Evolutionary conservation across 1,284 basidiomycete species (phyloP), one percentile per base, ranked within the genome.

Genomic region (Puccinia coronata): DNA sequence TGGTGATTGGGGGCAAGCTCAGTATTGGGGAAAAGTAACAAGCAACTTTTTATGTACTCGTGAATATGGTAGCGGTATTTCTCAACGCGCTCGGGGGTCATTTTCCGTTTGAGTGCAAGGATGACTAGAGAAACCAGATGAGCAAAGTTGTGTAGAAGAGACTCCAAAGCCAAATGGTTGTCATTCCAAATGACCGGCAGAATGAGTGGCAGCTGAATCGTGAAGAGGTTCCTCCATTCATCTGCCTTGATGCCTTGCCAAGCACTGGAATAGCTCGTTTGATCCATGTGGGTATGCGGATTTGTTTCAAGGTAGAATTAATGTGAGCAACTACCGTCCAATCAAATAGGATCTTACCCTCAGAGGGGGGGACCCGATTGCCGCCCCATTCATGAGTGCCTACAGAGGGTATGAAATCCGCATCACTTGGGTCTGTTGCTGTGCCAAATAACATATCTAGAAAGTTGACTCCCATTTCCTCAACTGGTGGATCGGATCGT

Each of bases 211-310:
- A 80, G 70, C 41, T 73, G 70, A 25, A 84, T 80, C 9, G 78
- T 81, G 6, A 61, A 49, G 5, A 82, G 16, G 4, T 72, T 72
- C 11, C 80, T 63, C 78, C 83, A 84, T 61, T 84, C 82, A 28
- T 83, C 75, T 3, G 83, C 83, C 53, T 80, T 82, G 55, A 57
- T 11, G 63, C 63, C 18, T 72, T 69, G 0, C 80, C 83, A 28
- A 84, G 70, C 0, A 41, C 18, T 1, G 61, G 82, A 0, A 77
- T 55, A 0, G 71, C 65, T 11, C 28, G 25, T n/a, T 80, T 81
- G 31, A 84, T 39, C 70, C 59, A 65, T 5, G 67, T 71, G 20
- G 57, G 67, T 9, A 51, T 61, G 51, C 70, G 77, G 41, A 80
- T 80, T 23, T 41, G 69, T 0, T 69, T 57, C 4, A 80, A 43